Percentiles rank a stretch among this genome's conserved stretches.
phyloP scores from a whole-genome alignment of 202 grass and related monocot genomes.

The Panicum hallii region DNA sequence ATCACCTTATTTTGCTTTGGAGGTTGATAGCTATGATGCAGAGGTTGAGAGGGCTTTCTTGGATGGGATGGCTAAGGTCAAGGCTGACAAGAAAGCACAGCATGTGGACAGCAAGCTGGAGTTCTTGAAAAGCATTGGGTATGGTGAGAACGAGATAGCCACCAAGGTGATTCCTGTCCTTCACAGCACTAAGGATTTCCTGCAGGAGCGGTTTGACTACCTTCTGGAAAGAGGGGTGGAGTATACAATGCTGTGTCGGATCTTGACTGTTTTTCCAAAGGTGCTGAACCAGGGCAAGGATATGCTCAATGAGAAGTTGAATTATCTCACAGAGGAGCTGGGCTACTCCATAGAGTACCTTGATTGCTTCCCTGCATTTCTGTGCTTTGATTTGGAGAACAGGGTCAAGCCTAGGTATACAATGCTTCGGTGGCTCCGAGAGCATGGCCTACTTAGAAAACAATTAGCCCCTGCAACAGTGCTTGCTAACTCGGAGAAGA shows the following conservation, averaged over 20 bases:
- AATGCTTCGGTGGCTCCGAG: constrained; percentile 84
- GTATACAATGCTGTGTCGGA: constrained; percentile 74
- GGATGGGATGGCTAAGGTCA: constrained; percentile 63
- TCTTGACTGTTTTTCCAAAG: constrained; percentile 61
- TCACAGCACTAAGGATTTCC: constrained; percentile 52
- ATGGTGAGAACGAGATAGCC: constrained; percentile 64
- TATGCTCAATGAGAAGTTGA: constrained; percentile 66
- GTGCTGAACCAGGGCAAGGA: constrained; percentile 80
- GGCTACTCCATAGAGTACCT: constrained; percentile 80
- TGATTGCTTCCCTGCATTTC: constrained; percentile 68
- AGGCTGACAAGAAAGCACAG: constrained; percentile 47
- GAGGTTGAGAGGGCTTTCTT: constrained; percentile 62
- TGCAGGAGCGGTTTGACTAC: constrained; percentile 71
- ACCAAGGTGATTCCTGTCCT: constrained; percentile 41
- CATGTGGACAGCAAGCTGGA: constrained; percentile 59
- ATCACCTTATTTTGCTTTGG: constrained; percentile 60
- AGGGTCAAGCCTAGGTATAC: constrained; percentile 76
- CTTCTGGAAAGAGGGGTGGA: constrained; percentile 72
- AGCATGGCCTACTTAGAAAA: constrained; percentile 64
- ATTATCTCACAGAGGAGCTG: constrained; percentile 71
- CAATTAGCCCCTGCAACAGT: constrained; percentile 69
- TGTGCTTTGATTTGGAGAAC: constrained; percentile 93
- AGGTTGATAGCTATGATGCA: constrained; percentile 51
- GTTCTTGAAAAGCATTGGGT: constrained; percentile 84
- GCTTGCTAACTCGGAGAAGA: constrained; percentile 79